Percentiles rank a stretch among this genome's conserved stretches.
phyloP scores from a whole-genome alignment of 2,329 filamentous ascomycete genomes.

The Fusarium lyarnte region DNA sequence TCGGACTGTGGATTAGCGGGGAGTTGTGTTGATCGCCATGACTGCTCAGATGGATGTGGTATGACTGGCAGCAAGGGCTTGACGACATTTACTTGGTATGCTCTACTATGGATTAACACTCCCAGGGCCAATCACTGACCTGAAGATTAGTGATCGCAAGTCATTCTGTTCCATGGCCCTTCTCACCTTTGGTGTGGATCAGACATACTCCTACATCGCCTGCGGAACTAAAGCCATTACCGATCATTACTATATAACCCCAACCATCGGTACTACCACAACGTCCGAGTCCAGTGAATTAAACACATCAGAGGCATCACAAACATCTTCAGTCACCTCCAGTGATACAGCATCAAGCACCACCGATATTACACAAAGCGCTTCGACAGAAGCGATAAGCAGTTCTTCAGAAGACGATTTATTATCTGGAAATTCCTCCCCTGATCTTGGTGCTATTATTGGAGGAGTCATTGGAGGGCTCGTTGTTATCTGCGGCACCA shows the following conservation, averaged over 20 bases:
- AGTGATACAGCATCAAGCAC: not conserved
- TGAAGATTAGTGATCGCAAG: not conserved
- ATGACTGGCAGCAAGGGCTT: conserved; percentile 30
- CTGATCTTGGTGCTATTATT: conserved; percentile 47
- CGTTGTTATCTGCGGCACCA: conserved; percentile 41
- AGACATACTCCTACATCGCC: conserved; percentile 52
- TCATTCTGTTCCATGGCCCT: conserved; percentile 49
- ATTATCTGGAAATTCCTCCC: conserved; percentile 7
- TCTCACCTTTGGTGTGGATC: conserved; percentile 46
- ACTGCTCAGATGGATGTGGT: conserved; percentile 49
- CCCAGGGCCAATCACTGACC: not conserved
- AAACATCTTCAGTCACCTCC: not conserved
- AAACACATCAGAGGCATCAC: not conserved
- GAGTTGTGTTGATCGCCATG: conserved; percentile 47
- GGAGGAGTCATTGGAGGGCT: conserved; percentile 51
- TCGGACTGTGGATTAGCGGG: conserved; percentile 52
- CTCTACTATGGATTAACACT: accelerated
- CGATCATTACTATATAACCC: conserved; percentile 41
- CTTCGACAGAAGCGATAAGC: not conserved
- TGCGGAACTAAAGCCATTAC: conserved; percentile 45
- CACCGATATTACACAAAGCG: not conserved
- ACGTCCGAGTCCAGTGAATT: not conserved
- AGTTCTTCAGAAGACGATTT: not conserved
- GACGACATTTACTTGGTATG: conserved; percentile 51
- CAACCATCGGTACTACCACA: conserved; percentile 7